Base-by-base conservation (phyloP, 2,329 filamentous ascomycete species). In the Diplodia mutila region DNA sequence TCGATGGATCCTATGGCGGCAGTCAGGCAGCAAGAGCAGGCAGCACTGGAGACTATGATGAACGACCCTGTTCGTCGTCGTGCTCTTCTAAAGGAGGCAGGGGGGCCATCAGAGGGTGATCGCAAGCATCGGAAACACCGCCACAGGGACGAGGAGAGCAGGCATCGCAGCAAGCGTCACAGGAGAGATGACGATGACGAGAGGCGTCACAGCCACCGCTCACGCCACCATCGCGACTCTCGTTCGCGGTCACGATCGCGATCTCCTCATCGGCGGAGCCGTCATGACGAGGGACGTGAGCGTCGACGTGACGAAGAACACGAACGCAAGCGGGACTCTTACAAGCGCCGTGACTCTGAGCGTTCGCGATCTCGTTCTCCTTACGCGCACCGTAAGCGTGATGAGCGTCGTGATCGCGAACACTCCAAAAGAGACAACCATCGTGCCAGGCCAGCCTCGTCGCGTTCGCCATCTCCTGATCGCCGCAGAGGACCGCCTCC, bases 1-100 rank as follows among this genome's bases (percentile, higher is more conserved):
- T 86, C 93, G 70, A 91, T 96, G 71, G 95, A 99, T 76, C 95
- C 95, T 0, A 85, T 99, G 74, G 83, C 98, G 39, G 92, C 94
- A 27, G 97, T 99, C 78, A 97, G 97, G 84, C 91, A 89, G 76
- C 91, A 96, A 76, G 94, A 98, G 57, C 78, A 80, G 66, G 78
- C 77, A 9, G 77, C 77, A 16, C 57, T 29, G 48, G 78, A 80
- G 69, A 86, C 89, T 9, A 90, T 93, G 87, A 93, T 92, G 87
- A 92, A 89, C 72, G 90, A 93, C 73, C 90, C 90, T 0, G 84
- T 87, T 70, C 89, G 86, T 80, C 84, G 90, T 70, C 83, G 86
- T 68, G 87, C 90, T 73, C 78, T 94, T 27, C 81, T 94, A 68
- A 81, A 82, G 61, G 65, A 57, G 25, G 25, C 57, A 61, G 59